These are phyloP conservation scores for Puccinellia tenuiflora DNA, from an alignment of 176 grass and related monocot species.

Conservation along the genomic window DNA sequence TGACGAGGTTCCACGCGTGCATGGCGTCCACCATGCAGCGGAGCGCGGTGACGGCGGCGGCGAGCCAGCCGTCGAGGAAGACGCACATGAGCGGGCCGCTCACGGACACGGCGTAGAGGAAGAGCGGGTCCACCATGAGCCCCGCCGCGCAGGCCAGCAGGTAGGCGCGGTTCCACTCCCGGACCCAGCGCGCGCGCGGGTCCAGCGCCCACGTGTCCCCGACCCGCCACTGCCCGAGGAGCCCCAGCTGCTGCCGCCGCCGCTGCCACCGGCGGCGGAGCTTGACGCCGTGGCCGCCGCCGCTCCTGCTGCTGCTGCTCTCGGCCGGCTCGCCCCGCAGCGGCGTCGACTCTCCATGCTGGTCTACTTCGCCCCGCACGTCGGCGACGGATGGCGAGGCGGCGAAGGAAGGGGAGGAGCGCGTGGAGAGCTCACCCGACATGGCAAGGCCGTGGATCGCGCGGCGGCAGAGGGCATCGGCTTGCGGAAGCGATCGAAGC, in stretches of 20 bases:
- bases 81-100: constrained; percentile 76
- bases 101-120: constrained; percentile 75
- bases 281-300: background rate
- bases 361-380: background rate
- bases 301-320: too few relatives aligned
- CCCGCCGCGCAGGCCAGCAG: constrained; percentile 76
- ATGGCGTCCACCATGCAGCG: constrained; percentile 79
- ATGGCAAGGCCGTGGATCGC: constrained; percentile 12
- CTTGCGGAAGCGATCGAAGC: background rate
- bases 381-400: background rate
- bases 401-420: constrained; percentile 9
- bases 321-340: background rate
- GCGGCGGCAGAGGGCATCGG: background rate
- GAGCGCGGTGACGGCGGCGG: constrained; percentile 63
- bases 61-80: constrained; percentile 94
- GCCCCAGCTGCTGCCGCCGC: background rate
- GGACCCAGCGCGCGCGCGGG: constrained; percentile 39
- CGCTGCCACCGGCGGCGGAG: background rate
- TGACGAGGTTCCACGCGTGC: constrained; percentile 63
- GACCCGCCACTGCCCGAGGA: background rate
- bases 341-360: background rate
- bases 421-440: constrained; percentile 20
- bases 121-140: constrained; percentile 84
- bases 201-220: constrained; percentile 37
- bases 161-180: constrained; percentile 80